Conservation (phyloP, 2,329 filamentous ascomycete species). For the Fusarium denticulatum region DNA sequence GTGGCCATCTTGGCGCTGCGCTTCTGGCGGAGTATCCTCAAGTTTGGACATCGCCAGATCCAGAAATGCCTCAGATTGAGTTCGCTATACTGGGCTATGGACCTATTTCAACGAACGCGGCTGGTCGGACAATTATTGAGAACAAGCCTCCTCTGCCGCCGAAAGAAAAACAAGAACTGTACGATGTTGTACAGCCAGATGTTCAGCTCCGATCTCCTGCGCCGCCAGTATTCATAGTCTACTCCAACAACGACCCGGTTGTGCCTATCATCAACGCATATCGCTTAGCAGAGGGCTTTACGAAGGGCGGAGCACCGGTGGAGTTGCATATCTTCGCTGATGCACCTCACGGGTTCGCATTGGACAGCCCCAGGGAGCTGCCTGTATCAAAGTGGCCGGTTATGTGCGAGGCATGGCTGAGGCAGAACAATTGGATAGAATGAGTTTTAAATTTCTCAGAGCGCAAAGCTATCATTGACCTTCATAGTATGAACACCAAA, state of each 20-base stretch:
- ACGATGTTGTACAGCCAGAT: slow-evolving; percentile 34
- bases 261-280: slow-evolving; percentile 36
- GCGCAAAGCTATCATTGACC: accelerated
- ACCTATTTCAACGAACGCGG: slow-evolving; percentile 36
- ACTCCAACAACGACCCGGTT: slow-evolving; percentile 39
- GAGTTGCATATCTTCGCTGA: slow-evolving; percentile 38
- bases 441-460: background rate
- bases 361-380: slow-evolving; percentile 21
- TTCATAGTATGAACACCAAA: background rate
- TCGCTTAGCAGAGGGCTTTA: slow-evolving; percentile 29
- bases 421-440: slow-evolving; percentile 19
- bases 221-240: slow-evolving; percentile 32
- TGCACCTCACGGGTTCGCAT: slow-evolving; percentile 36
- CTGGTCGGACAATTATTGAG: slow-evolving; percentile 29
- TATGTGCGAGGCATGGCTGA: slow-evolving; percentile 37
- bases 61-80: slow-evolving; percentile 4
- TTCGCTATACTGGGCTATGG: slow-evolving; percentile 38
- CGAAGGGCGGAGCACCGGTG: slow-evolving; percentile 14
- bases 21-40: slow-evolving; percentile 34
- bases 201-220: slow-evolving; percentile 22
- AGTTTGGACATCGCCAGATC: slow-evolving; percentile 28
- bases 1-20: slow-evolving; percentile 36
- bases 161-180: slow-evolving; percentile 34
- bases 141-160: slow-evolving; percentile 35
- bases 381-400: slow-evolving; percentile 36